Conservation (phyloP, 129 eudicot genomes). For the Calendula officinalis region DNA sequence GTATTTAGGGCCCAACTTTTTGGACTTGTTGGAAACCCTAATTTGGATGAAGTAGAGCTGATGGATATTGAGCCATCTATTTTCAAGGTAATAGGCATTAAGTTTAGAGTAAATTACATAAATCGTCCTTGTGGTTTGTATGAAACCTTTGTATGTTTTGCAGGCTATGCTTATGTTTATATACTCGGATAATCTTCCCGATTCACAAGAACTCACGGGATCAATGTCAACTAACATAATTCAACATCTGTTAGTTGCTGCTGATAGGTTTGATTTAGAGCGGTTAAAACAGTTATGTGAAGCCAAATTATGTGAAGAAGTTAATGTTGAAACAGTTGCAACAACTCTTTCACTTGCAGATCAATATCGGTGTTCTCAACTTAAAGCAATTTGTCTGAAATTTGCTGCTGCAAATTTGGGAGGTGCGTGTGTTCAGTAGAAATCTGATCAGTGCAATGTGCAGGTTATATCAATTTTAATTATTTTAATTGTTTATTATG, state of each 20-base stretch:
- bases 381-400: constrained; percentile 81
- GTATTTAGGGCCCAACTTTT: constrained; percentile 91
- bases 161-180: constrained; percentile 82
- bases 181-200: constrained; percentile 71
- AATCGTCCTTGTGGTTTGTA: background rate
- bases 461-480: constrained; percentile 57
- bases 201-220: constrained; percentile 56
- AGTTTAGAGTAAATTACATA: background rate
- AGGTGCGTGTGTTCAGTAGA: constrained; percentile 94
- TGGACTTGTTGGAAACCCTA: constrained; percentile 78
- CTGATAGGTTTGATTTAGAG: constrained; percentile 85
- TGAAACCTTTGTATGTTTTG: constrained; percentile 17
- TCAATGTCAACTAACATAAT: constrained; percentile 57
- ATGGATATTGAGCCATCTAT: constrained; percentile 83
- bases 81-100: constrained; percentile 60
- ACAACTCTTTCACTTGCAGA: constrained; percentile 91
- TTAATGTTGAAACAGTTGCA: constrained; percentile 73
- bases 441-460: constrained; percentile 67
- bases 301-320: constrained; percentile 71
- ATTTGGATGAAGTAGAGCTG: constrained; percentile 52
- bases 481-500: constrained; percentile 22
- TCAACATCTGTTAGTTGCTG: constrained; percentile 94
- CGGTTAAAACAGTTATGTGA: constrained; percentile 83
- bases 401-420: constrained; percentile 93
- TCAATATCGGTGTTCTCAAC: constrained; percentile 74